phyloP scores from a whole-genome alignment of 768 basidiomycete species.

The Serendipita vermifera region DNA sequence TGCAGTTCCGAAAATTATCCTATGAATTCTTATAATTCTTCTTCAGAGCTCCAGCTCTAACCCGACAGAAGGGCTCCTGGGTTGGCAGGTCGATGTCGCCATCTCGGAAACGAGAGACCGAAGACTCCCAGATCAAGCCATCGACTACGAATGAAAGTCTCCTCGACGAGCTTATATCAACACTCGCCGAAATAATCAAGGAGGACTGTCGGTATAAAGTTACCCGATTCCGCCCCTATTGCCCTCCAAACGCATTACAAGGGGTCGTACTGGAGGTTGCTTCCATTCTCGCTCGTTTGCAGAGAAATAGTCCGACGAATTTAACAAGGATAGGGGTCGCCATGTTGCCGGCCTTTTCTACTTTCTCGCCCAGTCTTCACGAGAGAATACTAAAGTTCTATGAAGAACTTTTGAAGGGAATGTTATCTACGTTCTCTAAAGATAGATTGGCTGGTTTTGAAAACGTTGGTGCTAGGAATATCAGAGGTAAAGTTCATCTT shows the following conservation, averaged over 20 bases:
- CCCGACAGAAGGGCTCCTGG: no score
- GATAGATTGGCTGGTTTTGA: constrained; percentile 1
- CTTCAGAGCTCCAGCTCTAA: no score
- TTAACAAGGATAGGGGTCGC: constrained; percentile 51
- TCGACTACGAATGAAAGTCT: no score
- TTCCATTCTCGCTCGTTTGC: constrained; percentile 44
- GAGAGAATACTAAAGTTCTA: constrained; percentile 54
- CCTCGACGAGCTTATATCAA: constrained; percentile 37
- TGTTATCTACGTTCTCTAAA: constrained; percentile 26
- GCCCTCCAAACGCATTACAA: constrained; percentile 69
- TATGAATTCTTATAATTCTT: no score
- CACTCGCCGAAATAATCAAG: constrained; percentile 48
- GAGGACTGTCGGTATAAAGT: constrained; percentile 64
- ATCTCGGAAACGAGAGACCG: no score
- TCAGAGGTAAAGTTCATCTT: no score
- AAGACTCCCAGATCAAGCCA: no score
- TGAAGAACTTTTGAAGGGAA: constrained; percentile 44
- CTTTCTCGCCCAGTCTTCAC: constrained; percentile 52
- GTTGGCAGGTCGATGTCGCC: no score
- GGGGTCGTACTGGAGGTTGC: constrained; percentile 58
- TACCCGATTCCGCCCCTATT: constrained; percentile 42
- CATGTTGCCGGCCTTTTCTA: constrained; percentile 60
- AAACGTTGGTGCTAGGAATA: background rate
- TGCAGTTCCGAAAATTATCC: no score
- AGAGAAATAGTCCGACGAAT: constrained; percentile 38